Conservation (phyloP, 352 stramenopile species). For the Elongisporangium anandrum region DNA sequence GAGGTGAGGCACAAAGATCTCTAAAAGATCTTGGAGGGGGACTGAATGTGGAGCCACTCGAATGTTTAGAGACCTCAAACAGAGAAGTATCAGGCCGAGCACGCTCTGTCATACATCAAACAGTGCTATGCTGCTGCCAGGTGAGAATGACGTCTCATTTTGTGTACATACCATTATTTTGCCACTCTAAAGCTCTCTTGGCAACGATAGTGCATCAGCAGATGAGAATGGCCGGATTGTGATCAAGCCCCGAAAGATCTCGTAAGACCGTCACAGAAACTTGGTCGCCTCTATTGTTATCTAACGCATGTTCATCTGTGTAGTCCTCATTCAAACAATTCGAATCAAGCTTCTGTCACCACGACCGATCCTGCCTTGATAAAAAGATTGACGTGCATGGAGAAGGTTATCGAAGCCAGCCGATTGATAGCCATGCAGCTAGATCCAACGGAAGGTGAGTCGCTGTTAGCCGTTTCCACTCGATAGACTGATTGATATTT, state of each 20-base stretch:
- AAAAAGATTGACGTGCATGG: slow-evolving; percentile 57
- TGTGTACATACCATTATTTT: not conserved
- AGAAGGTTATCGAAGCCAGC: slow-evolving; percentile 79
- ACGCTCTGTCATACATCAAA: slow-evolving; percentile 82
- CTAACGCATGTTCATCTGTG: not conserved
- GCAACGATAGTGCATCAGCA: slow-evolving; percentile 46
- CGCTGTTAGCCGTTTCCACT: not conserved
- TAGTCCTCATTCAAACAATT: not conserved
- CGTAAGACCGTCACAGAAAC: slow-evolving; percentile 18
- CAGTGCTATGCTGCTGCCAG: slow-evolving; percentile 85
- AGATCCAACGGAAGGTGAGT: slow-evolving; percentile 61
- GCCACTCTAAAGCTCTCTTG: not conserved
- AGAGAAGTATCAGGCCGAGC: slow-evolving; percentile 77
- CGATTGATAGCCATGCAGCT: slow-evolving; percentile 79
- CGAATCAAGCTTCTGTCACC: not conserved
- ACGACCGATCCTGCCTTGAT: slow-evolving; percentile 35
- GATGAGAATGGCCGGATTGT: slow-evolving; percentile 81
- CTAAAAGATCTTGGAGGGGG: not conserved
- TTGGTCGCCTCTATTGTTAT: not conserved
- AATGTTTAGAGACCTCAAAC: slow-evolving; percentile 19
- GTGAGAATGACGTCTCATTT: slow-evolving; percentile 12
- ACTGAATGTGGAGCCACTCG: not conserved
- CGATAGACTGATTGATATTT: not conserved
- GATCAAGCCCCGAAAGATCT: slow-evolving; percentile 64
- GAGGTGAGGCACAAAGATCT: slow-evolving; percentile 31